These are phyloP conservation scores for Austroboletus festivus DNA, from an alignment of 768 basidiomycete genomes.

Conservation along the genomic window DNA sequence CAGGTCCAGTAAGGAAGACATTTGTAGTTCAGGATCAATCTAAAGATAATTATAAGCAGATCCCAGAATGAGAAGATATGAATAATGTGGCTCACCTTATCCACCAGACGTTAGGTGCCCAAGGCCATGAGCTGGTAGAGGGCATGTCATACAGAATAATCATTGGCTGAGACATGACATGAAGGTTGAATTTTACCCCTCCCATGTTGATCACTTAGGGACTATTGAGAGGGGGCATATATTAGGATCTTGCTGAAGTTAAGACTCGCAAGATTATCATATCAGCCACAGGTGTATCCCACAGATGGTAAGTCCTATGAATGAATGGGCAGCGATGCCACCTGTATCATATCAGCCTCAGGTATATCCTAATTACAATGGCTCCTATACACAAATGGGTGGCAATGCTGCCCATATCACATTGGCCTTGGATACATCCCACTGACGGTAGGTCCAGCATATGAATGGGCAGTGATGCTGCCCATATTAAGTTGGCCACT, in stretches of 20 bases:
- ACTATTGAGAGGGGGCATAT: background rate
- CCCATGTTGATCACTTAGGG: constrained; percentile 11
- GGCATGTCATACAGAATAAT: constrained; percentile 69
- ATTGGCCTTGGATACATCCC: too few relatives aligned
- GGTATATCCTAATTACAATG: too few relatives aligned
- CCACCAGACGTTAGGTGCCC: constrained; percentile 75
- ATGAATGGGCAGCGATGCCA: too few relatives aligned
- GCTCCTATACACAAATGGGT: too few relatives aligned
- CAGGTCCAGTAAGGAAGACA: constrained; percentile 64
- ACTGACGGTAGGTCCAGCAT: too few relatives aligned
- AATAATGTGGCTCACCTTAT: constrained; percentile 45
- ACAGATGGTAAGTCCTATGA: too few relatives aligned
- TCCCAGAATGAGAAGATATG: background rate
- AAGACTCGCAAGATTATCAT: constrained; percentile 8
- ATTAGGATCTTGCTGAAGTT: background rate
- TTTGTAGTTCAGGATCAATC: constrained; percentile 77
- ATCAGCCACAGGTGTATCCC: too few relatives aligned
- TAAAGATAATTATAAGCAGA: constrained; percentile 21
- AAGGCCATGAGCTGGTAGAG: constrained; percentile 59
- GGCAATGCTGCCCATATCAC: too few relatives aligned
- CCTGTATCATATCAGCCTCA: too few relatives aligned
- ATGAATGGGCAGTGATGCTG: too few relatives aligned
- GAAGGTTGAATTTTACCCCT: background rate
- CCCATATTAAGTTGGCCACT: too few relatives aligned
- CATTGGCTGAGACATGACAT: constrained; percentile 42